phyloP scores from a whole-genome alignment of 169 alveolate genomes.

The Plasmodium vinckei region DNA sequence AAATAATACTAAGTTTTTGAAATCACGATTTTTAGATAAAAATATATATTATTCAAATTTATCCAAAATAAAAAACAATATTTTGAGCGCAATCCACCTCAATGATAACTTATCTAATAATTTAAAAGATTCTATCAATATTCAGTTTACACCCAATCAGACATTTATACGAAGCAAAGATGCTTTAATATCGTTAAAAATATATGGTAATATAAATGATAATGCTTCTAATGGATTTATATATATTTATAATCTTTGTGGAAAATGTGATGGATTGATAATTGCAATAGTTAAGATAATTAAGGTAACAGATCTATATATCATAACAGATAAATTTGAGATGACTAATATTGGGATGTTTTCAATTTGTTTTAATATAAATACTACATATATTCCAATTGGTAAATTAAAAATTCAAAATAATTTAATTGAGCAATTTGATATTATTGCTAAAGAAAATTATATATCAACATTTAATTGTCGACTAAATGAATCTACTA shows the following conservation, averaged over 20 bases:
- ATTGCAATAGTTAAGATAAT: neutral
- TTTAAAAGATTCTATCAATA: neutral
- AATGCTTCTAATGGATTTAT: no score
- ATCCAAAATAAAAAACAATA: conserved; percentile 1
- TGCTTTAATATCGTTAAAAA: neutral
- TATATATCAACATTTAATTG: conserved; percentile 41
- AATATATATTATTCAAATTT: neutral
- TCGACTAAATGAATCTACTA: neutral
- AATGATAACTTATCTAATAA: neutral
- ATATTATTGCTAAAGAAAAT: neutral
- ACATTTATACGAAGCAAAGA: conserved; percentile 24
- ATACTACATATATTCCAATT: neutral
- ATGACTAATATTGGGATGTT: conserved; percentile 22
- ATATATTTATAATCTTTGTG: conserved; percentile 11
- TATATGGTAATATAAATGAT: neutral
- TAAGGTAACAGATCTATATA: neutral
- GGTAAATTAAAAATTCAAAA: conserved; percentile 46
- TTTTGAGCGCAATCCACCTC: conserved; percentile 6
- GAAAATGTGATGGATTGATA: conserved; percentile 9
- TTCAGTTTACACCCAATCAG: conserved; percentile 2
- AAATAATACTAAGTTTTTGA: neutral
- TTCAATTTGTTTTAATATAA: conserved; percentile 3
- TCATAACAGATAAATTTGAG: conserved; percentile 26
- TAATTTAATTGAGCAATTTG: conserved; percentile 32
- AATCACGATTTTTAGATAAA: conserved; percentile 1